Conservation (phyloP, 208 protist species). For the Trichomonas gallinae region DNA sequence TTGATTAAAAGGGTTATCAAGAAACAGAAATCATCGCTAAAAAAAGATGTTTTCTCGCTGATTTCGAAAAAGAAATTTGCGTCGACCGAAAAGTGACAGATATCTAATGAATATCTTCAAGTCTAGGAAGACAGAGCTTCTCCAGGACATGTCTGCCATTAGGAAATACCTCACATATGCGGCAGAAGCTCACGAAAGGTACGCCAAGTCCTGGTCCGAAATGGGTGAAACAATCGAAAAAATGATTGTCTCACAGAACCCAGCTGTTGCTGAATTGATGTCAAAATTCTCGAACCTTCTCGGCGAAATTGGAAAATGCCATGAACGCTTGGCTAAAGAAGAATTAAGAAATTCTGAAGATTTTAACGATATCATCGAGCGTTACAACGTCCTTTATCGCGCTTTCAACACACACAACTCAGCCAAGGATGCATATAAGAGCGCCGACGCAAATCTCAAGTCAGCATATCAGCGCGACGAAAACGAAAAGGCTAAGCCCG, state of each 20-base stretch:
- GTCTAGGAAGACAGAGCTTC: not conserved
- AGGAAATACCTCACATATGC: not conserved
- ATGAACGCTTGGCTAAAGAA: not conserved
- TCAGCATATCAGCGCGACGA: not conserved
- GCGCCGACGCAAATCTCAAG: not conserved
- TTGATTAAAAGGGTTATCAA: too few relatives aligned
- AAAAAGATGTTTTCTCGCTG: too few relatives aligned
- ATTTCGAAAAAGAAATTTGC: too few relatives aligned
- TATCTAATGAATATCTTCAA: not conserved
- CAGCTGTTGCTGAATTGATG: not conserved
- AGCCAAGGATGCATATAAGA: not conserved
- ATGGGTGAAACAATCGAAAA: not conserved
- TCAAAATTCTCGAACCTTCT: not conserved
- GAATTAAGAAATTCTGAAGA: not conserved
- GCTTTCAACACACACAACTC: not conserved
- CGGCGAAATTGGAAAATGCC: not conserved
- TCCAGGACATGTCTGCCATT: not conserved
- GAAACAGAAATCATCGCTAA: too few relatives aligned
- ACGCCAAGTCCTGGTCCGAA: not conserved
- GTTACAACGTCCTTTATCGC: not conserved
- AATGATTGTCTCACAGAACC: not conserved
- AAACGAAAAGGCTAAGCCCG: not conserved
- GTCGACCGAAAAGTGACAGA: too few relatives aligned
- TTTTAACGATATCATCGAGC: not conserved
- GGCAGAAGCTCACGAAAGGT: not conserved